phyloP scores from a whole-genome alignment of 495 filamentous ascomycete genomes.

The Neurospora sp. region DNA sequence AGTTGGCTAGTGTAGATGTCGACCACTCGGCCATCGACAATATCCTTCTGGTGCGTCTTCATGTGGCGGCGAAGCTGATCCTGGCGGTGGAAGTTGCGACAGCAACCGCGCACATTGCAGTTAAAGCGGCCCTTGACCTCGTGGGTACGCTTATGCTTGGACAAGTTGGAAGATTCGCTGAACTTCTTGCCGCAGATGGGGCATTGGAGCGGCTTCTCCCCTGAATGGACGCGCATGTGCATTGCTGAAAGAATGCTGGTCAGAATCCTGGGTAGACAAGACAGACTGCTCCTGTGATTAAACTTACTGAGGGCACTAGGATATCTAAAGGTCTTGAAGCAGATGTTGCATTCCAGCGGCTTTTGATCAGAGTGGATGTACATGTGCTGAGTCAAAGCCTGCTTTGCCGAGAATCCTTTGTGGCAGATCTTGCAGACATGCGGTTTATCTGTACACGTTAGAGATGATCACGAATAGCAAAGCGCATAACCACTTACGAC shows the following conservation, averaged over 20 bases:
- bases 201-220: conserved; percentile 38
- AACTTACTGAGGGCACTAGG: conserved; percentile 45
- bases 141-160: conserved; percentile 42
- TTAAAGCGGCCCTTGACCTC: conserved; percentile 39
- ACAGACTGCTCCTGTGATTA: neutral
- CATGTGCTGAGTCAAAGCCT: conserved; percentile 51
- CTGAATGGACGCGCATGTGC: conserved; percentile 46
- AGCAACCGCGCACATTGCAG: conserved; percentile 37
- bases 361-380: conserved; percentile 53
- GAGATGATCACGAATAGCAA: neutral
- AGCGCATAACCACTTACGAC: conserved; percentile 36
- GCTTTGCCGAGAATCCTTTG: conserved; percentile 47
- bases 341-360: conserved; percentile 44
- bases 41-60: conserved; percentile 25
- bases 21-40: neutral
- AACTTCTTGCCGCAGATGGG: conserved; percentile 39
- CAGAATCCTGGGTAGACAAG: neutral
- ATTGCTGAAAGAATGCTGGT: conserved; percentile 30
- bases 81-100: conserved; percentile 43
- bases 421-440: conserved; percentile 43
- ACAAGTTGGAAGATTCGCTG: conserved; percentile 46
- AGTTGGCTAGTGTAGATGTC: neutral
- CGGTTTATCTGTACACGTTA: conserved; percentile 39
- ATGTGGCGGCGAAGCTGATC: conserved; percentile 44
- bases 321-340: conserved; percentile 45